Base-by-base conservation (phyloP, 208 protist species). In the Willaertia magna region DNA sequence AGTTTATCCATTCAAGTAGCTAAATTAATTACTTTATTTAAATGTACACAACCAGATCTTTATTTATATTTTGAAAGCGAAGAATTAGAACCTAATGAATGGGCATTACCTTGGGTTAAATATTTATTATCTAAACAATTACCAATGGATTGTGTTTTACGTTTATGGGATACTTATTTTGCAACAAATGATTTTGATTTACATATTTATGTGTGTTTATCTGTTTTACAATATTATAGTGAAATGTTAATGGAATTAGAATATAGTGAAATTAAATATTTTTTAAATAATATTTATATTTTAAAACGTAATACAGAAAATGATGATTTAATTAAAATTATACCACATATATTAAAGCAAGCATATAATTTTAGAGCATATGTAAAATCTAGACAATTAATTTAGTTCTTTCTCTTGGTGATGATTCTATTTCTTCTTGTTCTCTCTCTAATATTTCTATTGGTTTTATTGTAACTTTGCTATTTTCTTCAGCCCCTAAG, bases 291-390 rank as follows among this genome's bases (percentile, higher is more conserved):
- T 34, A 42, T 81, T 34, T 67, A 67, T 67, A 67, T 26, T 34
- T 34, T 67, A 34, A 26, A 67, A 7, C 3, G 2, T 3, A 18
- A 3, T 1, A 51, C 4, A 40, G 76, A 81, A 51, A 9, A 81
- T 81, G 76, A 43, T 34, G 43, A 46, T 9, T 67, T 67, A 30
- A 18, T 67, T 1, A 18, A 26, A 67, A 67, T 67, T 67, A 67
- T 67, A 14, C 55, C 55, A 9, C 55, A 81, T 3, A 81, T 81
- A 16, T 22, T 81, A 30, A 81, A 81, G 26, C 76, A 81, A 51
- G 76, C 76, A 26, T 51, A 81, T 39, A 81, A 81, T 49, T 42
- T 81, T 81, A 47, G 76, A 81, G 76, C 76, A 9, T 81, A 51
- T 46, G 76, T 81, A 20, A 51, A 47, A 47, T 30, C 76, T 39